Evolutionary conservation across 2,329 filamentous ascomycete species (phyloP).

Genomic region (Colletotrichum cereale): DNA sequence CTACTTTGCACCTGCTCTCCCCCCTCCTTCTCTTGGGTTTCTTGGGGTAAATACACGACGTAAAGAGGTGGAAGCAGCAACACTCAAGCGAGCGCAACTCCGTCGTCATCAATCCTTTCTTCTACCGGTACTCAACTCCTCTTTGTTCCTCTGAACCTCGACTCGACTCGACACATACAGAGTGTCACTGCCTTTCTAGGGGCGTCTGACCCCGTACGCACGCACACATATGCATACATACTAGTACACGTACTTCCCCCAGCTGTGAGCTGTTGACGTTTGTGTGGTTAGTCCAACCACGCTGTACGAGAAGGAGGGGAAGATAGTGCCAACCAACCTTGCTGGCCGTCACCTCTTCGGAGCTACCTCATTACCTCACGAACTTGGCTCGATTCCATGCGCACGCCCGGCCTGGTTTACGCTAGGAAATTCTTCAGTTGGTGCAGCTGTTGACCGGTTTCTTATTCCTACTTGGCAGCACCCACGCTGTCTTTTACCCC

Average conservation of each 20-base stretch:
- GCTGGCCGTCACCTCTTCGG: neutral
- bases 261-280: slow-evolving; percentile 2
- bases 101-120: slow-evolving; percentile 26
- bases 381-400: slow-evolving; percentile 32
- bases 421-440: slow-evolving; percentile 13
- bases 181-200: slow-evolving; percentile 23
- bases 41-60: neutral
- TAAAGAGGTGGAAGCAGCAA: neutral
- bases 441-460: slow-evolving; percentile 12
- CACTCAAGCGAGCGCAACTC: slow-evolving; percentile 28
- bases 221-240: slow-evolving; percentile 5
- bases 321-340: slow-evolving; percentile 19
- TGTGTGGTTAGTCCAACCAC: slow-evolving; percentile 12
- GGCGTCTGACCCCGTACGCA: slow-evolving; percentile 27
- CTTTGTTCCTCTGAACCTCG: neutral
- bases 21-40: neutral
- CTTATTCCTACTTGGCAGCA: slow-evolving; percentile 20
- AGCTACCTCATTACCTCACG: slow-evolving; percentile 17
- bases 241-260: slow-evolving; percentile 26
- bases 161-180: slow-evolving; percentile 12
- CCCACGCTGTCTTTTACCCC: slow-evolving; percentile 20
- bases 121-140: neutral
- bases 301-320: neutral
- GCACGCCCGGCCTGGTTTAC: slow-evolving; percentile 22
- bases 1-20: neutral